Conservation (phyloP, 306 rosid genomes). For the Begonia fuchsioides region DNA sequence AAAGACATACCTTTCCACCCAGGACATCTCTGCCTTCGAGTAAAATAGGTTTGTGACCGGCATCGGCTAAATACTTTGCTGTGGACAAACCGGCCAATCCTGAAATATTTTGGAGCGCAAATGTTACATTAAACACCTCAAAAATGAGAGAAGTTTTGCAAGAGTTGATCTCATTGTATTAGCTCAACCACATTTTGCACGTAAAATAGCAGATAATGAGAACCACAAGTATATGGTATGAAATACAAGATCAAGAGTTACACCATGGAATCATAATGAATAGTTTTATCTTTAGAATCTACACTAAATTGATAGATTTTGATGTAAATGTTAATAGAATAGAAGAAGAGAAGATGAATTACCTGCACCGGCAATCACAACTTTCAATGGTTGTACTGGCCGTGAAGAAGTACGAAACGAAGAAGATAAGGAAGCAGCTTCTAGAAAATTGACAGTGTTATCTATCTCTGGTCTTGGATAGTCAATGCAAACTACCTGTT, state of each 20-base stretch:
- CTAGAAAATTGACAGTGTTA: slow-evolving; percentile 54
- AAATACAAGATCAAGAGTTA: background rate
- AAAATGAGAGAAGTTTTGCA: no score
- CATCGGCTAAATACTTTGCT: slow-evolving; percentile 96
- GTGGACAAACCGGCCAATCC: slow-evolving; percentile 95
- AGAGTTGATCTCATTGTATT: no score
- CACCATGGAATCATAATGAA: background rate
- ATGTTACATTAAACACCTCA: no score
- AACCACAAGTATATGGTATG: background rate
- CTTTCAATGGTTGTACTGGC: slow-evolving; percentile 55
- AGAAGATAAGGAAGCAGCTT: slow-evolving; percentile 78
- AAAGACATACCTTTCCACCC: slow-evolving; percentile 68
- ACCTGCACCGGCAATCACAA: slow-evolving; percentile 97
- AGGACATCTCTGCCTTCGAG: slow-evolving; percentile 92
- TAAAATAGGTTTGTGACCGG: slow-evolving; percentile 84
- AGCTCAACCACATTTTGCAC: background rate
- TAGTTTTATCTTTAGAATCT: no score
- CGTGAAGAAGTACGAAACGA: slow-evolving; percentile 53
- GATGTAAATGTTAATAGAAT: no score
- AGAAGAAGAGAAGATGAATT: background rate
- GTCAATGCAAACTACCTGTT: slow-evolving; percentile 61
- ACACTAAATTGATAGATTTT: no score
- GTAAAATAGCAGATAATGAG: background rate
- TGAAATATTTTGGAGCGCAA: slow-evolving; percentile 16
- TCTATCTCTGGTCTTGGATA: slow-evolving; percentile 85